Base-by-base conservation (phyloP, 73 alveolate genomes). In the Loxodes magnus region DNA sequence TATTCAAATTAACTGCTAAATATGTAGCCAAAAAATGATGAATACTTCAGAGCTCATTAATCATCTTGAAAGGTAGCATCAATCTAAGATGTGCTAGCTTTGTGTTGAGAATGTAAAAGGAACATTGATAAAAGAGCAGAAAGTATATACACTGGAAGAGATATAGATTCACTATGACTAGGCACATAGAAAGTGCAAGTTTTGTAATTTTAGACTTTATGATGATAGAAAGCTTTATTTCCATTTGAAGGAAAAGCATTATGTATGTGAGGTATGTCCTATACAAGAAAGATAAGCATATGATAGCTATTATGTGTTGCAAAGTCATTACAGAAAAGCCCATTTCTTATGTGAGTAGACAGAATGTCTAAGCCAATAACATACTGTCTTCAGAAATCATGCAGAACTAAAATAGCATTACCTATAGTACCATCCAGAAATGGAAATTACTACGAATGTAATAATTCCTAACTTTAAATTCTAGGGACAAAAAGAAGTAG, bases 301-400 rank as follows among this genome's bases (percentile, higher is more conserved):
- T 25, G 15, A 24, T 16, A n/a, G 10, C 27, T 46, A 46, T 46
- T 37, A 46, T 12, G 34, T 9, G n/a, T 5, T 46, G 9, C 43
- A 46, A 46, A 10, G n/a, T 2, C 59, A 46, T 46, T 46, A 46
- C 27, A 12, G 59, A n/a, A 37, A 46, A 24, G 59, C 59, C 27
- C 59, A 46, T 46, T 24, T 25, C 27, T 2, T 46, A 46, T 46
- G 59, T 46, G 59, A 46, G 2, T 17, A 25, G 6, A 23, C n/a
- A 21, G n/a, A 25, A 15, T 46, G 59, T 25, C 22, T 17, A 24
- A 19, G 27, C 7, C 15, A 9, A 10, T 25, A 9, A 3, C 63
- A 46, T 46, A 25, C 27, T 10, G 59, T 46, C 10, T 46, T 46
- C 27, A 21, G 22, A 41, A 21, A 20, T 10, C 27, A 46, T 46